phyloP scores from a whole-genome alignment of 1,284 basidiomycete genomes.

The Ustilago shanxiensis region DNA sequence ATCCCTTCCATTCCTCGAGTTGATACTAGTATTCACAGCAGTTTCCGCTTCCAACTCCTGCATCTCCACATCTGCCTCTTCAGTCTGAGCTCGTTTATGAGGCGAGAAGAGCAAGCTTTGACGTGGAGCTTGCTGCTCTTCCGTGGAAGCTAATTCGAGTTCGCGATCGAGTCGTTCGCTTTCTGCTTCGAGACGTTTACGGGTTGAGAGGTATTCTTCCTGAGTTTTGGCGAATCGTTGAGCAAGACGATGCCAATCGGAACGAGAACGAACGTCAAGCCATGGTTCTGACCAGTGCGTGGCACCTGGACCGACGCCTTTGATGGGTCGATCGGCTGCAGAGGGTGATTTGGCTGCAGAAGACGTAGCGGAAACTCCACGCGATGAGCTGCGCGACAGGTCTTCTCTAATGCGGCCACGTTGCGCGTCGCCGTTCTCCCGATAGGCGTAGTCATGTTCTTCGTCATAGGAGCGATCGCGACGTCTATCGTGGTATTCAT shows the following conservation, averaged over 20 bases:
- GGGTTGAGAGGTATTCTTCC: constrained; percentile 34
- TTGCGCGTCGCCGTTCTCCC: background rate
- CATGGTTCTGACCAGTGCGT: constrained; percentile 53
- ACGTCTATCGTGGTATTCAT: constrained; percentile 21
- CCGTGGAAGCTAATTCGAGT: constrained; percentile 22
- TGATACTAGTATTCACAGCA: constrained; percentile 25
- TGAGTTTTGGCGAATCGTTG: constrained; percentile 46
- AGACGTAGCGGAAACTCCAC: background rate
- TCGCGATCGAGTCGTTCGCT: constrained; percentile 34
- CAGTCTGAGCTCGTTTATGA: background rate
- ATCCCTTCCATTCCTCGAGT: constrained; percentile 5
- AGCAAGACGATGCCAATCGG: constrained; percentile 50
- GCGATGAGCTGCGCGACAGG: constrained; percentile 1
- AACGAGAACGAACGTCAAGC: constrained; percentile 41
- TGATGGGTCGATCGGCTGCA: constrained; percentile 21
- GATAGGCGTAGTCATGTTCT: constrained; percentile 2
- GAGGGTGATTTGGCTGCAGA: constrained; percentile 1
- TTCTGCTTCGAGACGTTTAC: constrained; percentile 34
- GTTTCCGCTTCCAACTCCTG: constrained; percentile 25
- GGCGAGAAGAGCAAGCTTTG: constrained; percentile 39
- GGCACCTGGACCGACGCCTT: constrained; percentile 48
- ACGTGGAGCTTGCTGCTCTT: constrained; percentile 25
- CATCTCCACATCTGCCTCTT: constrained; percentile 9
- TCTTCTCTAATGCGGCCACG: background rate
- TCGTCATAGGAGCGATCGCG: constrained; percentile 34